These are phyloP conservation scores for Starmerella stigmatis DNA, from an alignment of 805 yeast genomes.

Conservation along the genomic window DNA sequence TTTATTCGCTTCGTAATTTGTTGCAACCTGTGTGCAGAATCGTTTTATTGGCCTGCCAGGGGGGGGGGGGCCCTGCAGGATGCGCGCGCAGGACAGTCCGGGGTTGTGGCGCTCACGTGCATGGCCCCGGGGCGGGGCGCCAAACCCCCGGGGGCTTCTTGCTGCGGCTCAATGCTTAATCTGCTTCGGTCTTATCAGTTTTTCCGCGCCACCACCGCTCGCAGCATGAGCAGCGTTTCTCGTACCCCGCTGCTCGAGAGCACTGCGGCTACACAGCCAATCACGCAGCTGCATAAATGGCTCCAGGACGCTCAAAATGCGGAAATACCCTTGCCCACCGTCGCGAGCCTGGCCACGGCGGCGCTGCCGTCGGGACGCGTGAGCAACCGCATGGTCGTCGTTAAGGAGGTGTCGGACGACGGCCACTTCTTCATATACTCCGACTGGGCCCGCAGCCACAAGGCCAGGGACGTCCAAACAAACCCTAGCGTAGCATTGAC, in stretches of 20 bases:
- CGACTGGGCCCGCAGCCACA: conserved; percentile 79
- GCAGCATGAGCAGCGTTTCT: background rate
- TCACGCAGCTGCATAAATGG: conserved; percentile 67
- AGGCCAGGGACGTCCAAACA: conserved; percentile 53
- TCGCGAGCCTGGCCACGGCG: conserved; percentile 76
- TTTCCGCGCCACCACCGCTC: background rate
- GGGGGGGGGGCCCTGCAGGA: no score
- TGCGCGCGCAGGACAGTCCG: no score
- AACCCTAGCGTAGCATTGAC: conserved; percentile 74
- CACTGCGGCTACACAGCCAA: conserved; percentile 31
- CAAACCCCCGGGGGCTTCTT: no score
- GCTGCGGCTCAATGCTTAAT: no score
- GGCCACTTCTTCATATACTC: conserved; percentile 75
- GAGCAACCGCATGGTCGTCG: conserved; percentile 67
- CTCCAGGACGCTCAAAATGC: conserved; percentile 57
- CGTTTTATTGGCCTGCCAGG: no score
- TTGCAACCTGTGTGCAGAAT: no score
- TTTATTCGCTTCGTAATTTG: no score
- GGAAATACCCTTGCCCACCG: conserved; percentile 61
- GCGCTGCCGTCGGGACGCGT: conserved; percentile 78
- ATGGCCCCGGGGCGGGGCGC: no score
- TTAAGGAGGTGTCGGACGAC: conserved; percentile 72
- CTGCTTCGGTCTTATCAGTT: background rate
- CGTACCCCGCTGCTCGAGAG: conserved; percentile 1
- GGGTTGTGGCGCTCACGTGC: no score